These are phyloP conservation scores for Peronospora farinosa DNA, from an alignment of 352 stramenopile species.

Conservation along the genomic window DNA sequence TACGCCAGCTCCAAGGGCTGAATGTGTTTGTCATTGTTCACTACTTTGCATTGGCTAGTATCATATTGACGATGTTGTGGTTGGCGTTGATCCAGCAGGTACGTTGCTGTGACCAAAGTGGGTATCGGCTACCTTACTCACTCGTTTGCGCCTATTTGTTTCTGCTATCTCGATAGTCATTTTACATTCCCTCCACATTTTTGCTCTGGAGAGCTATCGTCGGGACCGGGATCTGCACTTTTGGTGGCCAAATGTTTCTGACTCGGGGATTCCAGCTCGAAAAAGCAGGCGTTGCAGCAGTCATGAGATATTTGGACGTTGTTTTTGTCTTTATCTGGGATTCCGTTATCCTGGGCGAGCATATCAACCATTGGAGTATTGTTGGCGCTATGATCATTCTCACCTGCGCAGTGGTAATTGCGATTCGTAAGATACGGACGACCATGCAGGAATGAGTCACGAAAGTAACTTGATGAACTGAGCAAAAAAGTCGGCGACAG, in stretches of 20 bases:
- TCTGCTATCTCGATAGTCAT: conserved; percentile 4
- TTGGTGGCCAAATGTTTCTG: conserved; percentile 53
- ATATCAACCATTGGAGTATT: conserved; percentile 53
- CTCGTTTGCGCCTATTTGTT: not conserved
- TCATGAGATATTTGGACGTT: conserved; percentile 68
- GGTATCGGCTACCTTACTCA: not conserved
- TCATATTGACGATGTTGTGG: conserved; percentile 33
- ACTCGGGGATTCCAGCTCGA: conserved; percentile 70
- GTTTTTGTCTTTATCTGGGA: conserved; percentile 71
- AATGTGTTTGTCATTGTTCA: conserved; percentile 47
- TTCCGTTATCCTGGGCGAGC: conserved; percentile 47
- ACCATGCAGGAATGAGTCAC: conserved; percentile 10
- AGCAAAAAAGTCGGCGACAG: not conserved
- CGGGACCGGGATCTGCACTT: conserved; percentile 38
- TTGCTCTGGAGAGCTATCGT: conserved; percentile 41
- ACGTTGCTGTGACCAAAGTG: not conserved
- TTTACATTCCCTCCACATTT: conserved; percentile 30
- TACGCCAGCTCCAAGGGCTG: conserved; percentile 42
- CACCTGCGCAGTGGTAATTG: conserved; percentile 43
- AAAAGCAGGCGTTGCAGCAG: conserved; percentile 50
- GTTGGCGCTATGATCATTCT: conserved; percentile 51
- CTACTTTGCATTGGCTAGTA: conserved; percentile 53
- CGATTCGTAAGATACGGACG: conserved; percentile 31
- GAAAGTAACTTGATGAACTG: not conserved
- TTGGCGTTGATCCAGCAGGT: conserved; percentile 42